A percentile compares a stretch with the other conserved stretches of the same genome.
Evolutionary conservation across 2,329 filamentous ascomycete genomes (phyloP).

Genomic region (Teratosphaeria nubilosa): DNA sequence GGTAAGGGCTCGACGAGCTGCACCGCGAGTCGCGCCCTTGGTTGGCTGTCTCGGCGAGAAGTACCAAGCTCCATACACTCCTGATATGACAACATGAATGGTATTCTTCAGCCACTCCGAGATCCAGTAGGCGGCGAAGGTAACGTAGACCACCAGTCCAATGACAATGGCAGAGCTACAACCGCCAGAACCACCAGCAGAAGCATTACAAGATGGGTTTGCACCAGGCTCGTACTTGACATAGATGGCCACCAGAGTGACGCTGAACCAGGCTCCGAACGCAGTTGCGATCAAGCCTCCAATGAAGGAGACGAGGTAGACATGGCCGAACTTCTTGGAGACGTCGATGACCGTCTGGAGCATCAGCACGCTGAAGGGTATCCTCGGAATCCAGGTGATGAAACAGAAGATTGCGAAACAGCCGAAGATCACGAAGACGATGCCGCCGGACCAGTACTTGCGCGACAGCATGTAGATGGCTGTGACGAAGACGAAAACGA

Average conservation of each 20-base stretch:
- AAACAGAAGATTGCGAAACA: conserved; percentile 74
- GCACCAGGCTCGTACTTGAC: conserved; percentile 64
- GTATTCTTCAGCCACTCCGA: conserved; percentile 91
- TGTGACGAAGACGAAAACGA: conserved; percentile 72
- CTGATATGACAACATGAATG: conserved; percentile 76
- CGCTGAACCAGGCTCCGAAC: conserved; percentile 74
- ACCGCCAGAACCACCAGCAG: conserved; percentile 40
- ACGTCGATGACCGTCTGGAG: conserved; percentile 78
- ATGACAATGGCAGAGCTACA: conserved; percentile 72
- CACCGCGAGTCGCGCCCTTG: conserved; percentile 69
- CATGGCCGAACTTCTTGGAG: conserved; percentile 71
- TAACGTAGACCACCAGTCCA: conserved; percentile 74
- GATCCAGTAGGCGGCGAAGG: conserved; percentile 90
- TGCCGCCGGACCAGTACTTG: conserved; percentile 71
- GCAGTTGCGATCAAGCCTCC: conserved; percentile 68
- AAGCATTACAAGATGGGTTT: conserved; percentile 46
- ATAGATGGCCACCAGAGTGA: conserved; percentile 80
- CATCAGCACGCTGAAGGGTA: conserved; percentile 87
- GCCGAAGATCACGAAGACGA: conserved; percentile 77
- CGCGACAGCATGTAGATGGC: conserved; percentile 75
- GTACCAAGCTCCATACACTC: conserved; percentile 90
- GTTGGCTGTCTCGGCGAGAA: conserved; percentile 64
- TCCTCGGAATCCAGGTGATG: conserved; percentile 77
- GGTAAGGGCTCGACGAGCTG: conserved; percentile 69
- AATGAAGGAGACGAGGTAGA: conserved; percentile 75